Conservation (phyloP, 257 asterid genomes). For the Rauvolfia tetraphylla region DNA sequence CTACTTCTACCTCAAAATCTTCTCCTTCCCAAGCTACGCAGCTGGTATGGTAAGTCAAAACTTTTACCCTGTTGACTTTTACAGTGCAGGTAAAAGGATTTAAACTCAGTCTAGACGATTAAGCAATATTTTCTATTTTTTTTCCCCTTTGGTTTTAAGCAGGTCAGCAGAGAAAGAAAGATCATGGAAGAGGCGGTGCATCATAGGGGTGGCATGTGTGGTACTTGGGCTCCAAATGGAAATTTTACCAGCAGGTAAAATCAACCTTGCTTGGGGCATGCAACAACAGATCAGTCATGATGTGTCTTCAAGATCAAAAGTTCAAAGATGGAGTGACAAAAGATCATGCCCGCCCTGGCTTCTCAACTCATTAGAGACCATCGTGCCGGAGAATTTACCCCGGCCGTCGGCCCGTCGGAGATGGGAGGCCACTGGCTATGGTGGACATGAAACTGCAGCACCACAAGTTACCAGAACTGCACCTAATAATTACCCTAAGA, state of each 20-base stretch:
- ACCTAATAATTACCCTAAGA: background rate
- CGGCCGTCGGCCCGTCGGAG: conserved; percentile 61
- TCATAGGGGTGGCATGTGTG: conserved; percentile 40
- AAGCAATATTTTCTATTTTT: no score
- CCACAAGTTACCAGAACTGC: conserved; percentile 29
- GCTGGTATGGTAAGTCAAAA: conserved; percentile 34
- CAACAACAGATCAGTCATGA: conserved; percentile 3
- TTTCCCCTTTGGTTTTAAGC: background rate
- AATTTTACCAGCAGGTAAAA: conserved; percentile 4
- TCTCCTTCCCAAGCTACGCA: conserved; percentile 22
- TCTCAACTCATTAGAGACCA: conserved; percentile 63
- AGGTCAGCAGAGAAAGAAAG: conserved; percentile 33
- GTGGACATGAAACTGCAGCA: conserved; percentile 20
- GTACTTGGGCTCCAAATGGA: conserved; percentile 43
- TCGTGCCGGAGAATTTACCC: conserved; percentile 81
- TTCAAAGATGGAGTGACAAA: conserved; percentile 64
- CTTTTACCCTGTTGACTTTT: no score
- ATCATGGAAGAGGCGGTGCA: conserved; percentile 41
- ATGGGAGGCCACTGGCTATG: conserved; percentile 47
- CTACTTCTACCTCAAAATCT: conserved; percentile 26
- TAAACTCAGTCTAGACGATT: no score
- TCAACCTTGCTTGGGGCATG: conserved; percentile 28
- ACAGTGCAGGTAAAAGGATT: no score
- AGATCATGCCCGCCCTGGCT: conserved; percentile 76
- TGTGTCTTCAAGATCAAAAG: background rate